Conservation (phyloP, 345 rosid species). For the Durio zibethinus region DNA sequence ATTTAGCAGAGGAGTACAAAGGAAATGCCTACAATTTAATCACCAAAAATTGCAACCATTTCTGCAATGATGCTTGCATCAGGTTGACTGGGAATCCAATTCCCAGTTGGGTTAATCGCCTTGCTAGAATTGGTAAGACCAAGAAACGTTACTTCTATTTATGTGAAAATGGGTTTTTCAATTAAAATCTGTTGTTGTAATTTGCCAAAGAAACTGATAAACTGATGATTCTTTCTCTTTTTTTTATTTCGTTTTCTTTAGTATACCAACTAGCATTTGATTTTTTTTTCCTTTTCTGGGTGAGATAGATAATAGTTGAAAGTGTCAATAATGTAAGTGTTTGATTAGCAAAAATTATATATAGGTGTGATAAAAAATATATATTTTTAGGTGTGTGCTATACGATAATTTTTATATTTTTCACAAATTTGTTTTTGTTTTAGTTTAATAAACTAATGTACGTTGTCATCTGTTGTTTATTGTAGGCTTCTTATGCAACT, state of each 20-base stretch:
- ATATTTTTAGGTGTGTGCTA: too few relatives aligned
- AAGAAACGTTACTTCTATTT: conserved; percentile 28
- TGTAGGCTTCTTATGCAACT: conserved; percentile 79
- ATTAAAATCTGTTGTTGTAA: neutral
- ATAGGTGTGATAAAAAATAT: too few relatives aligned
- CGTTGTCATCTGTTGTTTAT: neutral
- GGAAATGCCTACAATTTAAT: conserved; percentile 91
- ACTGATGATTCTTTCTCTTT: neutral
- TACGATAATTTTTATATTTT: too few relatives aligned
- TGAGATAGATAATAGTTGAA: neutral
- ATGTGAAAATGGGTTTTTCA: neutral
- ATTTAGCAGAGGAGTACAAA: conserved; percentile 59
- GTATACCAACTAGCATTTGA: too few relatives aligned
- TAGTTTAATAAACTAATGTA: too few relatives aligned
- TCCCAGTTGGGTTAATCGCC: conserved; percentile 95
- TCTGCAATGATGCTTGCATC: conserved; percentile 84
- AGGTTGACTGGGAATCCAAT: conserved; percentile 77
- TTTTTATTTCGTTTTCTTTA: neutral
- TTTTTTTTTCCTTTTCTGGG: neutral
- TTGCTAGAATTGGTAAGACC: conserved; percentile 81
- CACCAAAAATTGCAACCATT: conserved; percentile 96
- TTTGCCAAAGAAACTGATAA: neutral
- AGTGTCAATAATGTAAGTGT: neutral
- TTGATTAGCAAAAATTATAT: too few relatives aligned
- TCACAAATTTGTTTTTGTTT: too few relatives aligned